Percentiles rank a stretch among this genome's conserved stretches.
These are phyloP conservation scores for Globisporangium recalcitrans DNA, from an alignment of 352 stramenopile genomes.

Conservation along the genomic window DNA sequence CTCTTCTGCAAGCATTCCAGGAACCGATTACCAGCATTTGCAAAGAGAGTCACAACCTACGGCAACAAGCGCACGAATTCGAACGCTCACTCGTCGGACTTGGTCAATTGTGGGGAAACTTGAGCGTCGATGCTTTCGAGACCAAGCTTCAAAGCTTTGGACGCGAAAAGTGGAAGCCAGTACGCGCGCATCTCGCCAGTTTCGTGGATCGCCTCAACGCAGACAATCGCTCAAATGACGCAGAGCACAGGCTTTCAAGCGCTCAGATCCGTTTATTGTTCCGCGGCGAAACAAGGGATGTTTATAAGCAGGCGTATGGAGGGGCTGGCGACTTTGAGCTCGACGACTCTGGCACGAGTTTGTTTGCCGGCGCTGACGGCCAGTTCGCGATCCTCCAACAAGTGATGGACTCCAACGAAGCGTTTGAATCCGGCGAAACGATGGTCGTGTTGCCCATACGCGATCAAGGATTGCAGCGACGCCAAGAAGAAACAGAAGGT, in stretches of 20 bases:
- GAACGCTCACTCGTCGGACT: not conserved
- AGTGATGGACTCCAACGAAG: slow-evolving; percentile 4
- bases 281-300: slow-evolving; percentile 9
- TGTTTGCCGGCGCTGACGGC: not conserved
- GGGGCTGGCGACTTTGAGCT: not conserved
- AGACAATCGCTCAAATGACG: not conserved
- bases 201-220: not conserved
- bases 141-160: not conserved
- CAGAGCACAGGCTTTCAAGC: not conserved
- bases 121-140: not conserved
- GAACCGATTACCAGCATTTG: slow-evolving; percentile 10
- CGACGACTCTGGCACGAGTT: not conserved
- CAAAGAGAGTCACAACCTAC: not conserved
- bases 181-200: not conserved
- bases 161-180: not conserved
- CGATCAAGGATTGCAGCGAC: not conserved
- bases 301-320: slow-evolving; percentile 9
- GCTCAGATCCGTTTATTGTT: slow-evolving; percentile 17
- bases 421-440: slow-evolving; percentile 13
- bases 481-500: not conserved
- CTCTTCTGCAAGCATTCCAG: slow-evolving; percentile 14
- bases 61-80: not conserved
- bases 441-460: slow-evolving; percentile 11
- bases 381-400: slow-evolving; percentile 17
- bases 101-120: slow-evolving; percentile 4